Conservation (phyloP, 148 eudicot species). For the Fagopyrum homotropicum region DNA sequence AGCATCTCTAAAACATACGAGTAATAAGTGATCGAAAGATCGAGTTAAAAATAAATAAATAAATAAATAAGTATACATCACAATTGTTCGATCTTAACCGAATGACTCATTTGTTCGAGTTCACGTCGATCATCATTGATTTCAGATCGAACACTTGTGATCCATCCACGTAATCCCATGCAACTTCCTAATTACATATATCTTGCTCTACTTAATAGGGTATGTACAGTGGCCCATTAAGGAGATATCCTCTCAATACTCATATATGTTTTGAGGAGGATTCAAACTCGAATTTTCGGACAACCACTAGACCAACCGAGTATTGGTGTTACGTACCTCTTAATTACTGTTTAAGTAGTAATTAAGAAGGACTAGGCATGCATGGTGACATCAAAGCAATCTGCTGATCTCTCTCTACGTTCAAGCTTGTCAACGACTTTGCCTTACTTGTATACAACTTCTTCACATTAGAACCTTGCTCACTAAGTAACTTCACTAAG, state of each 20-base stretch:
- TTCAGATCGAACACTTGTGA: background rate
- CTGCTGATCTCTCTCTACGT: conserved; percentile 30
- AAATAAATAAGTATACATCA: background rate
- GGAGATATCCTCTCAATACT: no score
- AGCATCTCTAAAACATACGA: no score
- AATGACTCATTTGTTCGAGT: background rate
- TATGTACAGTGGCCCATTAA: no score
- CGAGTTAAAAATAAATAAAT: no score
- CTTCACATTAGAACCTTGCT: conserved; percentile 74
- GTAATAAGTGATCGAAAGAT: no score
- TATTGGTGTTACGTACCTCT: no score
- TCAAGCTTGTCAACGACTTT: conserved; percentile 40
- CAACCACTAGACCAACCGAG: no score
- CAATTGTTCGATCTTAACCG: conserved; percentile 1
- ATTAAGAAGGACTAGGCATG: conserved; percentile 3
- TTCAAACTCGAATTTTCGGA: no score
- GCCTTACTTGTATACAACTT: conserved; percentile 70
- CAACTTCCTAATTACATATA: no score
- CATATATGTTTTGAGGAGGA: no score
- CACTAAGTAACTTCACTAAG: conserved; percentile 47
- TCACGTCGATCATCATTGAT: background rate
- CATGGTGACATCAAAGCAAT: background rate
- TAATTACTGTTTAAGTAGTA: background rate
- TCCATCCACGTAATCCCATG: background rate
- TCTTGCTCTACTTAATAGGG: no score